These are phyloP conservation scores for Zygosaccharomyces siamensis DNA, from an alignment of 805 yeast genomes.

Conservation along the genomic window DNA sequence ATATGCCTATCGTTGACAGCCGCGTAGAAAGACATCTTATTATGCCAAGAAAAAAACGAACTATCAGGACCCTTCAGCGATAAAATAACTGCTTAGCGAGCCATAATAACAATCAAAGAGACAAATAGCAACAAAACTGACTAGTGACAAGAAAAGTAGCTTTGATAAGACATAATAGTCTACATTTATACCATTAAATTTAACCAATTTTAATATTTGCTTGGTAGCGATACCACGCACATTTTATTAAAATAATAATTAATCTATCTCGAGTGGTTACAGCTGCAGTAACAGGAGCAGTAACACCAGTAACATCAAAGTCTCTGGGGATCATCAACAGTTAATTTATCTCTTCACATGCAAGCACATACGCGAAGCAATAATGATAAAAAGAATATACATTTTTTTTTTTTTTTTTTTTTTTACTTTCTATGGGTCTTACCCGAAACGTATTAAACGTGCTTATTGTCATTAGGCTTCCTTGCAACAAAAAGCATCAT, in stretches of 20 bases:
- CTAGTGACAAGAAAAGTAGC: not conserved
- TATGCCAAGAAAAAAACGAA: not conserved
- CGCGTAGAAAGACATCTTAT: not conserved
- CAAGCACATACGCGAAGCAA: not conserved
- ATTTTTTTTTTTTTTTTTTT: not conserved
- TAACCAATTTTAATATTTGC: too few species aligned
- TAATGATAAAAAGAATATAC: slow-evolving; percentile 4
- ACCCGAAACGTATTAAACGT: not conserved
- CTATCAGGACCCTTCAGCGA: not conserved
- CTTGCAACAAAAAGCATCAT: slow-evolving; percentile 91
- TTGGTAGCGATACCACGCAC: too few species aligned
- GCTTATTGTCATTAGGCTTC: slow-evolving; percentile 50
- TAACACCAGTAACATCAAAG: not conserved
- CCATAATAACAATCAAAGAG: not conserved
- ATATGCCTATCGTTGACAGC: not conserved
- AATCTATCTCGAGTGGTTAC: not conserved
- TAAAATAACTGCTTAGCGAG: not conserved
- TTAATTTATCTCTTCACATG: not conserved
- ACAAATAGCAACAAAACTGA: not conserved
- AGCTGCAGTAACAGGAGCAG: not conserved
- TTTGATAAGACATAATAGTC: not conserved
- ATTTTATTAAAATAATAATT: not conserved
- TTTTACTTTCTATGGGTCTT: not conserved
- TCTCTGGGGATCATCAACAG: not conserved
- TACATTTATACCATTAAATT: not conserved